Conservation (phyloP, 805 yeast species). For the Saccharomycopsis sp. region DNA sequence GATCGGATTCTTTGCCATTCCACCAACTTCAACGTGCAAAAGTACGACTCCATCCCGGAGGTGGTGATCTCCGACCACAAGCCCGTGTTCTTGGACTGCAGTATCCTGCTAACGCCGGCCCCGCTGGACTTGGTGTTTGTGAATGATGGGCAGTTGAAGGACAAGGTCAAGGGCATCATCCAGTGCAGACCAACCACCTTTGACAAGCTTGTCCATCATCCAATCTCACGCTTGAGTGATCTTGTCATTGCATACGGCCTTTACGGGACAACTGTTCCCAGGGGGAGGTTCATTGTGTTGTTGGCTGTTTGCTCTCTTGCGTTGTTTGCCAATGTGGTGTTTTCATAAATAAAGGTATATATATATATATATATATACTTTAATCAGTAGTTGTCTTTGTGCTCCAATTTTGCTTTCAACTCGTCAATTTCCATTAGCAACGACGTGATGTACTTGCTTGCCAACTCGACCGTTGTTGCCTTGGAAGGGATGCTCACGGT, state of each 20-base stretch:
- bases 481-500: conserved; percentile 66
- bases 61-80: conserved; percentile 65
- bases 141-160: conserved; percentile 22
- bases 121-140: conserved; percentile 24
- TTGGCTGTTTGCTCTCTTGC: too few relatives aligned
- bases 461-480: conserved; percentile 92
- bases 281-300: not conserved
- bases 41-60: conserved; percentile 41
- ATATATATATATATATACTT: too few relatives aligned
- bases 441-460: conserved; percentile 55
- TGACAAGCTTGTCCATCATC: conserved; percentile 1
- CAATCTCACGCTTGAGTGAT: not conserved
- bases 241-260: not conserved
- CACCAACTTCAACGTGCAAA: conserved; percentile 1
- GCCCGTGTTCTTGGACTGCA: conserved; percentile 54
- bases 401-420: conserved; percentile 3
- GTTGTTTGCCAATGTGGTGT: too few relatives aligned
- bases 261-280: not conserved
- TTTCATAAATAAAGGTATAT: too few relatives aligned
- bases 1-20: conserved; percentile 55
- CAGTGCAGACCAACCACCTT: conserved; percentile 8
- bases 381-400: not conserved
- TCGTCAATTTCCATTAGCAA: conserved; percentile 31
- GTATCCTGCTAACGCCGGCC: conserved; percentile 39
- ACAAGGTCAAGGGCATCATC: conserved; percentile 1